Base-by-base conservation (phyloP, 2,329 filamentous ascomycete genomes). In the Aspergillus ochraceus region DNA sequence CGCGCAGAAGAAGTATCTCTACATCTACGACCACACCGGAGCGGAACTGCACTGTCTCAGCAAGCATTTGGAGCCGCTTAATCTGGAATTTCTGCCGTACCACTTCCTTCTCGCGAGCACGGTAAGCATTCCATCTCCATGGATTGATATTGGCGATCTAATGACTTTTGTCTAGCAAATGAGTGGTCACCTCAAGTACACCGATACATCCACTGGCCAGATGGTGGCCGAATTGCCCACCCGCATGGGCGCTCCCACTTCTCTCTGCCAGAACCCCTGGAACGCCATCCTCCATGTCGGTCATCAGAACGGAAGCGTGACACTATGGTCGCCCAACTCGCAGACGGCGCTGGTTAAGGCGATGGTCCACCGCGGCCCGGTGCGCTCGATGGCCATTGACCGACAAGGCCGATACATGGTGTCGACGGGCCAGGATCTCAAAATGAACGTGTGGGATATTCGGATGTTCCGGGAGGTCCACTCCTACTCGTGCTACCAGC, bases 361-460 rank as follows among this genome's bases (percentile, higher is more conserved):
- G 42, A 84, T 97, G 42, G 91, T 92, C 14, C 94, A 99, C 77
- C 86, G 87, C 59, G 95, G 95, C 5, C 95, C 95, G 0, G 92
- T 99, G 3, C 87, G 93, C 57, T 88, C 90, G 11, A 75, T 97
- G 52, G 91, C 91, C 2, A 83, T 98, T 47, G 94, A 99, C 72
- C 86, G 93, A 60, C 90, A 94, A 74, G 95, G 95, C 22, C 87
- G 90, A 59, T 99, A 97, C 79, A 97, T 98, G 94, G 92, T 97
- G 11, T 92, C 92, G 3, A 89, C 91, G 0, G 94, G 93, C 1
- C 92, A 96, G 73, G 94, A 97, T 74, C 83, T 88, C 66, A 91
- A 90, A 72, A 96, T 97, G 90, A 88, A 90, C n/a, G 88, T 97
- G 12, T 97, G 94, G 92, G 94, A 98, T 73, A 89, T 98, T 63